Percentiles rank a stretch among this genome's conserved stretches.
These are phyloP conservation scores for Dryadomyces quercivorus DNA, from an alignment of 2,329 filamentous ascomycete species.

Conservation along the genomic window DNA sequence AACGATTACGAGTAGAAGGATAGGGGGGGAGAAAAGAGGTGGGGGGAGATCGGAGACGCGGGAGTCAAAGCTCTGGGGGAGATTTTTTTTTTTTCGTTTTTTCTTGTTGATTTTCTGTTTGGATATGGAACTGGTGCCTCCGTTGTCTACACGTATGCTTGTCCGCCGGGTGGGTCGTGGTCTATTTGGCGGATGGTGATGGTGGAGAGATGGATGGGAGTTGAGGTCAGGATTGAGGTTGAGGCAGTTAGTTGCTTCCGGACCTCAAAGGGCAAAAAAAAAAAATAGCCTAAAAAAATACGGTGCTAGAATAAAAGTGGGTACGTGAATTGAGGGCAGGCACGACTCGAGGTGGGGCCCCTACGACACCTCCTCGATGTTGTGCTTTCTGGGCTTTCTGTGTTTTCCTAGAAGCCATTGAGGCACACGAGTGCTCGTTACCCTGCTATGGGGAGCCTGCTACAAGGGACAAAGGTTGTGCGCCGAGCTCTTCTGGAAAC, in stretches of 20 bases:
- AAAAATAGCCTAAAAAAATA: slow-evolving; percentile 1
- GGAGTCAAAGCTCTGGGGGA: background rate
- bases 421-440: too few relatives aligned
- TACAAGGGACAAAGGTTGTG: too few relatives aligned
- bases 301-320: background rate
- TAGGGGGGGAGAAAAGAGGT: background rate
- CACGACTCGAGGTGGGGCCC: background rate
- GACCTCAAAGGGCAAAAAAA: background rate
- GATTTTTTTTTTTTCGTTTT: background rate
- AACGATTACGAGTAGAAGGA: background rate
- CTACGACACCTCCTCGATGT: background rate
- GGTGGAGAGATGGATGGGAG: background rate
- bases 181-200: background rate
- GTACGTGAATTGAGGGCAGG: background rate
- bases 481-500: too few relatives aligned
- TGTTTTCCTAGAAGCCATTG: too few relatives aligned
- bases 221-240: background rate
- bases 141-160: background rate
- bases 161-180: background rate
- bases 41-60: background rate
- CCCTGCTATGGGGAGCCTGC: too few relatives aligned
- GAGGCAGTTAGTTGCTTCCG: background rate
- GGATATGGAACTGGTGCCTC: background rate
- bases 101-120: background rate
- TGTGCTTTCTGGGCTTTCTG: background rate